Evolutionary conservation across 139 green algal species (phyloP).

Genomic region (Spirogloea muscicola): DNA sequence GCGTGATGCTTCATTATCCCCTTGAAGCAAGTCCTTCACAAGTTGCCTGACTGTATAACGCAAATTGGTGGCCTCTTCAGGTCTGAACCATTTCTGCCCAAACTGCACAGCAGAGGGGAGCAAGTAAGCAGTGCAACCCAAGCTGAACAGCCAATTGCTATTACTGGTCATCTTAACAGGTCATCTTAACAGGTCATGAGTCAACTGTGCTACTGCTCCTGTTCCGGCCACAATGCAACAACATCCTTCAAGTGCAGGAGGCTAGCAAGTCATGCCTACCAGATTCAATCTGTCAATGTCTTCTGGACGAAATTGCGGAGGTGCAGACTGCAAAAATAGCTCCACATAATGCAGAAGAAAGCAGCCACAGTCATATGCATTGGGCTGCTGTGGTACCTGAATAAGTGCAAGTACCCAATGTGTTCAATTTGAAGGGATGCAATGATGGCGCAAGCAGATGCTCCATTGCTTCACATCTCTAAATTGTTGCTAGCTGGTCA

Average conservation of each 20-base stretch:
- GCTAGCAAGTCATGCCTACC: too few relatives aligned
- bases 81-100: not conserved
- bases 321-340: slow-evolving; percentile 59
- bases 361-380: slow-evolving; percentile 87
- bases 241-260: too few relatives aligned
- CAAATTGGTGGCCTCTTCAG: not conserved
- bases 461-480: too few relatives aligned
- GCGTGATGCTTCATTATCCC: slow-evolving; percentile 54
- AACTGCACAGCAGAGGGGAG: not conserved
- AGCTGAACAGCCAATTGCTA: not conserved
- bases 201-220: too few relatives aligned
- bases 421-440: too few relatives aligned
- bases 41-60: not conserved
- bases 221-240: too few relatives aligned
- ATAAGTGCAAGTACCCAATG: not conserved
- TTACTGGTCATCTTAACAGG: too few relatives aligned
- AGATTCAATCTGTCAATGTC: not conserved
- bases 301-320: not conserved
- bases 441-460: too few relatives aligned
- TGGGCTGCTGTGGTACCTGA: slow-evolving; percentile 70
- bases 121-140: not conserved
- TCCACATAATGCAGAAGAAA: slow-evolving; percentile 83
- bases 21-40: slow-evolving; percentile 37
- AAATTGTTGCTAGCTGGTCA: too few relatives aligned
- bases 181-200: too few relatives aligned